Evolutionary conservation across 2,329 filamentous ascomycete species (phyloP).

Genomic region (Trichoderma koningii): DNA sequence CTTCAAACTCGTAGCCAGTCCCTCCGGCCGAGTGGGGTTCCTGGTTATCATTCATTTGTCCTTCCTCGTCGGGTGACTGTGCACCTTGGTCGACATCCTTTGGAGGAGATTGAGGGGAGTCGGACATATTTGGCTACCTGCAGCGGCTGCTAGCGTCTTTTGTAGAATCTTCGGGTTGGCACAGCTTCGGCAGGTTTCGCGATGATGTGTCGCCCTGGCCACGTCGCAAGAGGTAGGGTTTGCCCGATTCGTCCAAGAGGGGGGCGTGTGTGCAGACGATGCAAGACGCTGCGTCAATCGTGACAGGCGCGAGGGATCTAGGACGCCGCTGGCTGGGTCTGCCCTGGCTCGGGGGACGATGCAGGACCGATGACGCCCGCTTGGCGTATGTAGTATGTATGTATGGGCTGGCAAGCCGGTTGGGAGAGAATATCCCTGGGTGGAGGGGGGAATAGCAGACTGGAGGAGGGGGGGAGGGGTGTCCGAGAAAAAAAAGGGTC

Average conservation of each 20-base stretch:
- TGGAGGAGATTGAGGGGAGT: conserved; percentile 78
- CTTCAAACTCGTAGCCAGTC: conserved; percentile 82
- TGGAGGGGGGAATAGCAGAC: conserved; percentile 5
- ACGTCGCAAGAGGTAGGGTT: conserved; percentile 62
- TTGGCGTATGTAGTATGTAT: conserved; percentile 23
- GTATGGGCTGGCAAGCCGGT: conserved; percentile 27
- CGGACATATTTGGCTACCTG: conserved; percentile 89
- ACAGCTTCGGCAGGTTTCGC: conserved; percentile 52
- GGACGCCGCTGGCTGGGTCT: conserved; percentile 25
- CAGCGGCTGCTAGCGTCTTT: conserved; percentile 63
- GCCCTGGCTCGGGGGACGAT: conserved; percentile 22
- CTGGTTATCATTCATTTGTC: conserved; percentile 86
- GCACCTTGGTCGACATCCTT: conserved; percentile 93
- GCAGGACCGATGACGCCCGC: conserved; percentile 28
- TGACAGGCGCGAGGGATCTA: conserved; percentile 39
- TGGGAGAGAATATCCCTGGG: conserved; percentile 27
- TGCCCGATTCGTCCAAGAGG: conserved; percentile 39
- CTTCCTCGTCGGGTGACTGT: conserved; percentile 92
- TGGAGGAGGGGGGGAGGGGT: conserved; percentile 17
- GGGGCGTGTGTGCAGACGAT: conserved; percentile 44
- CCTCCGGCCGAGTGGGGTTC: conserved; percentile 75
- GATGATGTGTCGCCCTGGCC: conserved; percentile 62
- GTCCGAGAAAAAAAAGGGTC: conserved; percentile 16
- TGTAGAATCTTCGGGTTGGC: conserved; percentile 59
- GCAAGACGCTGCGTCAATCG: conserved; percentile 57